Conservation (phyloP, 2,329 filamentous ascomycete genomes). For the Colletotrichum spaethianum region DNA sequence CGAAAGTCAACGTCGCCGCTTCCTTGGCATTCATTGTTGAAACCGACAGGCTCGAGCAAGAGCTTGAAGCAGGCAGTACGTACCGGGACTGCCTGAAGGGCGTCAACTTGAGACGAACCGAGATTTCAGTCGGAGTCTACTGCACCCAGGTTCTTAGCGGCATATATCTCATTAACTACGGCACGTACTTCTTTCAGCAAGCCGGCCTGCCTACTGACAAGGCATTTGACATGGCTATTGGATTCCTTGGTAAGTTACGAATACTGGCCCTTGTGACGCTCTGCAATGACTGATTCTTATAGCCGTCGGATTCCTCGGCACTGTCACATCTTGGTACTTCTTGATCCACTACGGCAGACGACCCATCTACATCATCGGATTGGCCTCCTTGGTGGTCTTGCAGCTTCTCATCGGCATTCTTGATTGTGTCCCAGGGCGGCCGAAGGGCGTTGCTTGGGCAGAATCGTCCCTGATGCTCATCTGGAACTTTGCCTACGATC, state of each 20-base stretch:
- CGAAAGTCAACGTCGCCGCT: constrained; percentile 61
- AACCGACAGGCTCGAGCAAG: constrained; percentile 70
- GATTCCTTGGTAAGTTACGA: constrained; percentile 56
- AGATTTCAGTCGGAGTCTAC: constrained; percentile 73
- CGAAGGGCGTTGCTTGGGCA: constrained; percentile 58
- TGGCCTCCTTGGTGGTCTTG: constrained; percentile 54
- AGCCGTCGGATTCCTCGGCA: constrained; percentile 61
- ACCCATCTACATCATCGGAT: constrained; percentile 58
- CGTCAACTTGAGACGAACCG: constrained; percentile 65
- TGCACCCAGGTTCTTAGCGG: constrained; percentile 76
- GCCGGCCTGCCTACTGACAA: constrained; percentile 56
- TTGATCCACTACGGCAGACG: constrained; percentile 59
- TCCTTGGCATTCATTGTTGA: constrained; percentile 70
- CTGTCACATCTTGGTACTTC: constrained; percentile 59
- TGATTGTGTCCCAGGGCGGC: constrained; percentile 59
- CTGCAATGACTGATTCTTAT: constrained; percentile 48
- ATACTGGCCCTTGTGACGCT: constrained; percentile 66
- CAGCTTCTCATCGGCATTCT: constrained; percentile 60
- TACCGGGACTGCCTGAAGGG: constrained; percentile 67
- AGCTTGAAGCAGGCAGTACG: constrained; percentile 62
- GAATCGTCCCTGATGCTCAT: constrained; percentile 65
- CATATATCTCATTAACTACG: constrained; percentile 75
- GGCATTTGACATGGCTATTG: constrained; percentile 59
- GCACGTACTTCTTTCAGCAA: constrained; percentile 67
- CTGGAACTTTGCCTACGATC: constrained; percentile 54